Percentiles rank a stretch among this genome's conserved stretches.
phyloP scores from a whole-genome alignment of 495 filamentous ascomycete genomes.

The Aspergillus ellipticus region DNA sequence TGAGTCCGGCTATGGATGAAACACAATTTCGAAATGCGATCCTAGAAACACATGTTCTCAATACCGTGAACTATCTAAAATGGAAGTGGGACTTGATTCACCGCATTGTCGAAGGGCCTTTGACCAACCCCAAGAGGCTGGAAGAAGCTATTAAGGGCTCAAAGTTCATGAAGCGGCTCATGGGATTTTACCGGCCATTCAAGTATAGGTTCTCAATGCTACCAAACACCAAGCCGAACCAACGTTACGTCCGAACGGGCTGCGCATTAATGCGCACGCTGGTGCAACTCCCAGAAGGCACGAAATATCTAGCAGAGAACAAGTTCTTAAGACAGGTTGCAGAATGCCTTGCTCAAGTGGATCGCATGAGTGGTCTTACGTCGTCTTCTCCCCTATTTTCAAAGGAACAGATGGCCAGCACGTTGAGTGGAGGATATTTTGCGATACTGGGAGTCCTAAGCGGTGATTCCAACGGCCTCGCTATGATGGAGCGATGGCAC shows the following conservation, averaged over 20 bases:
- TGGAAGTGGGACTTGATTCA: slow-evolving; percentile 96
- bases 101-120: slow-evolving; percentile 85
- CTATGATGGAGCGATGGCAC: slow-evolving; percentile 92
- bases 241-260: slow-evolving; percentile 87
- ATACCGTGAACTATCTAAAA: slow-evolving; percentile 80
- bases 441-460: slow-evolving; percentile 84
- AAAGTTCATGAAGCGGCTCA: slow-evolving; percentile 90
- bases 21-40: slow-evolving; percentile 79
- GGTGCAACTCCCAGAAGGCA: slow-evolving; percentile 78
- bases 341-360: slow-evolving; percentile 91
- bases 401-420: slow-evolving; percentile 73
- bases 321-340: slow-evolving; percentile 91
- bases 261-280: slow-evolving; percentile 83
- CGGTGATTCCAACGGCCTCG: slow-evolving; percentile 72
- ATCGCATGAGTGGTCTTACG: slow-evolving; percentile 85
- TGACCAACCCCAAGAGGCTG: slow-evolving; percentile 86
- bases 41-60: slow-evolving; percentile 81
- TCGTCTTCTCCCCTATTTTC: slow-evolving; percentile 87
- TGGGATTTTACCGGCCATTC: slow-evolving; percentile 94
- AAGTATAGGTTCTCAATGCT: slow-evolving; percentile 90
- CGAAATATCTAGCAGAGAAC: slow-evolving; percentile 80
- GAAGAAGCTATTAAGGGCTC: slow-evolving; percentile 93
- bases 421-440: slow-evolving; percentile 88
- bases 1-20: slow-evolving; percentile 78
- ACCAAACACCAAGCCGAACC: slow-evolving; percentile 83